Evolutionary conservation across 805 yeast genomes (phyloP).

Genomic region (Candida jianshihensis): DNA sequence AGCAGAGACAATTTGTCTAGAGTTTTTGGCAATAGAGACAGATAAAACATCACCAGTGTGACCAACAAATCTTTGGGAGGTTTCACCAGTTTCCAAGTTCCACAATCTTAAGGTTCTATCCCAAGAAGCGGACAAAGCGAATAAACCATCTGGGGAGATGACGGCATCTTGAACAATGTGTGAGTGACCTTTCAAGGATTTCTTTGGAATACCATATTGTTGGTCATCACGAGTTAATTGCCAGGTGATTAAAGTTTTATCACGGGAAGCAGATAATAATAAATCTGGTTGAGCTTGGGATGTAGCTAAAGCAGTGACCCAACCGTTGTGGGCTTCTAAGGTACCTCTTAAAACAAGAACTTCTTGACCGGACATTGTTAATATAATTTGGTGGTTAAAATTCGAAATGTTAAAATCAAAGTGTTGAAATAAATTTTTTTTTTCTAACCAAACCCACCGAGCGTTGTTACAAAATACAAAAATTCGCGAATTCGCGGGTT

Average conservation of each 20-base stretch:
- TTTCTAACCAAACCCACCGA: background rate
- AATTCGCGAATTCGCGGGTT: background rate
- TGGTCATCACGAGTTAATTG: conserved; percentile 92
- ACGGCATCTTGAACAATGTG: conserved; percentile 98
- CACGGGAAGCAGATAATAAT: conserved; percentile 97
- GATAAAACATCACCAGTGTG: conserved; percentile 97
- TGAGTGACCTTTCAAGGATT: conserved; percentile 96
- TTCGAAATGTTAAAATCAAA: too few species aligned
- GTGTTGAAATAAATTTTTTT: background rate
- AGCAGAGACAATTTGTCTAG: conserved; percentile 97
- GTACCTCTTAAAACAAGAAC: conserved; percentile 99
- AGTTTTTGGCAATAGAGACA: conserved; percentile 92
- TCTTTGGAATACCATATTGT: conserved; percentile 97
- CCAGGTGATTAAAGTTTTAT: conserved; percentile 98
- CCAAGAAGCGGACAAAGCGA: conserved; percentile 99
- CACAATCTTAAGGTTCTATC: conserved; percentile 98
- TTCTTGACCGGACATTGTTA: conserved; percentile 74
- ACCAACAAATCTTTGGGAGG: conserved; percentile 93
- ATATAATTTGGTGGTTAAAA: background rate
- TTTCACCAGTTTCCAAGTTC: conserved; percentile 92
- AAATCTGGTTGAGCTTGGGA: conserved; percentile 97
- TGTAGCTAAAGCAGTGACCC: conserved; percentile 99
- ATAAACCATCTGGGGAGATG: conserved; percentile 95
- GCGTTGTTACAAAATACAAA: background rate
- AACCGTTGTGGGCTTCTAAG: conserved; percentile 93